Evolutionary conservation across 1,284 basidiomycete genomes (phyloP).

Genomic region (Heliocybe sulcata): DNA sequence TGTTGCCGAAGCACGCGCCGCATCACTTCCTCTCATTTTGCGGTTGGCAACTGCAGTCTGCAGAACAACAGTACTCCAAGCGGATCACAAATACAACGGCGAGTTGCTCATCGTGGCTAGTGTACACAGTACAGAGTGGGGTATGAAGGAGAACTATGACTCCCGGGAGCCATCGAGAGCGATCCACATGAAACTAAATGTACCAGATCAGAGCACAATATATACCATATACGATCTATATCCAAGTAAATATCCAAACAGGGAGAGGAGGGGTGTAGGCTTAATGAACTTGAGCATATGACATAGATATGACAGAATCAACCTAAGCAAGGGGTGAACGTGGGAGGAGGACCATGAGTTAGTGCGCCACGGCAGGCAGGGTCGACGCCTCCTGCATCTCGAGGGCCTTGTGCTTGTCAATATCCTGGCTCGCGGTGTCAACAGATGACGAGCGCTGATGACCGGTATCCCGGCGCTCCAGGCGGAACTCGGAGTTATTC

Average conservation of each 20-base stretch:
- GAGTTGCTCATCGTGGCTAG: neutral
- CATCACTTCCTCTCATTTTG: neutral
- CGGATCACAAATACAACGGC: neutral
- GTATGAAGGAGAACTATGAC: neutral
- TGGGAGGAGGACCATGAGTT: neutral
- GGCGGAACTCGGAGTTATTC: neutral
- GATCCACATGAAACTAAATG: neutral
- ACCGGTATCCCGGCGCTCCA: neutral
- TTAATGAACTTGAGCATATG: neutral
- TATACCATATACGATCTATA: neutral
- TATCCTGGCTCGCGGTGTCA: conserved; percentile 1
- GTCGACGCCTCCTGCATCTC: neutral
- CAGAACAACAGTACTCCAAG: neutral
- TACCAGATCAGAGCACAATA: neutral
- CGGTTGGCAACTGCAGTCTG: neutral
- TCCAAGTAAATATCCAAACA: neutral
- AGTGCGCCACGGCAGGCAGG: neutral
- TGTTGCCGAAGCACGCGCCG: neutral
- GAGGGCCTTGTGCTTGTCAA: neutral
- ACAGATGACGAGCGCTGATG: neutral
- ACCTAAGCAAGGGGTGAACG: neutral
- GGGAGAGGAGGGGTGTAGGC: neutral
- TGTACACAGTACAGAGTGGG: neutral
- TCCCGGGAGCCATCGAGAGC: neutral
- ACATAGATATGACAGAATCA: neutral